Conservation (phyloP, 495 filamentous ascomycete species). For the Penicillium roqueforti region DNA sequence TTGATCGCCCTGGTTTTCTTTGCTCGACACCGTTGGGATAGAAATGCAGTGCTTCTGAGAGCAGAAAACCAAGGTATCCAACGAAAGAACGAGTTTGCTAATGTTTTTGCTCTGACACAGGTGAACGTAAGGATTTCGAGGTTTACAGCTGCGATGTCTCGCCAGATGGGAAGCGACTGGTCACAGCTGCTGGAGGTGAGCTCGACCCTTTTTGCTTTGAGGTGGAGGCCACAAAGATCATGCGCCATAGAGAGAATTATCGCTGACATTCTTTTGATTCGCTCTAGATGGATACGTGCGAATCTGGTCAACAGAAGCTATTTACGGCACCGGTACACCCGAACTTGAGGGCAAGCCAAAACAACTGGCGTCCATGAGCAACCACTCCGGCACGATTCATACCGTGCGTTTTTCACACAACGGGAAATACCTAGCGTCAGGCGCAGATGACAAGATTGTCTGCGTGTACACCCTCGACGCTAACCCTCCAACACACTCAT, state of each 20-base stretch:
- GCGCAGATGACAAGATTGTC: constrained; percentile 97
- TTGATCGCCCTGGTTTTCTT: constrained; percentile 14
- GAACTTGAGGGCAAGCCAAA: constrained; percentile 69
- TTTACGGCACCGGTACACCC: constrained; percentile 70
- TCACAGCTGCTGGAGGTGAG: constrained; percentile 88
- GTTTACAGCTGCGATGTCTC: constrained; percentile 97
- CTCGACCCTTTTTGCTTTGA: constrained; percentile 2
- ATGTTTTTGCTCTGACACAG: constrained; percentile 36
- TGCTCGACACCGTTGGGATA: constrained; percentile 3
- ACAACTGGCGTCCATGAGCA: constrained; percentile 95
- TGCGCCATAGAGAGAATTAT: not conserved
- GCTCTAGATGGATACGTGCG: constrained; percentile 85
- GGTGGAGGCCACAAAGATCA: not conserved
- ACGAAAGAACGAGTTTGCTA: not conserved
- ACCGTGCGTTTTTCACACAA: constrained; percentile 94
- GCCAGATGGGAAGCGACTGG: constrained; percentile 84
- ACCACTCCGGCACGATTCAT: constrained; percentile 96
- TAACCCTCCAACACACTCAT: constrained; percentile 65
- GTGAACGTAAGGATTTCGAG: constrained; percentile 95
- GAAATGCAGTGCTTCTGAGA: not conserved
- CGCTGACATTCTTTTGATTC: constrained; percentile 13
- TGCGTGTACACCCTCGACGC: constrained; percentile 90
- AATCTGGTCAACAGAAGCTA: constrained; percentile 94
- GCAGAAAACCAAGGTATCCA: not conserved
- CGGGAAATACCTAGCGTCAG: constrained; percentile 88